Percentiles rank a stretch among this genome's conserved stretches.
phyloP scores from a whole-genome alignment of 768 basidiomycete genomes.

The Trametes punicea region DNA sequence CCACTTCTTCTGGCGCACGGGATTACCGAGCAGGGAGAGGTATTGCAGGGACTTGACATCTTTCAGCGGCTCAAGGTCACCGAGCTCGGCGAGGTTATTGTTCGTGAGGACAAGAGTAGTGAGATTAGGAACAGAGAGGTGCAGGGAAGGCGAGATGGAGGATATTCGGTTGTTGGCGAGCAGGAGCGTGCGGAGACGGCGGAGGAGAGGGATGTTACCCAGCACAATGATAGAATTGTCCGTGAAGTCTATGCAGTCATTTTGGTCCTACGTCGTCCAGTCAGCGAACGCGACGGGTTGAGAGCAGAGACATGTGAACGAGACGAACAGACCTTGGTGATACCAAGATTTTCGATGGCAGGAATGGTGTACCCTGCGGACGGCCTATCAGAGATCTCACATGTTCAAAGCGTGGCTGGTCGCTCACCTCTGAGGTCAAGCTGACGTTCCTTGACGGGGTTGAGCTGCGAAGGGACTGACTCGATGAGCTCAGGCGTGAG shows the following conservation, averaged over 20 bases:
- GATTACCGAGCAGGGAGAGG: conserved; percentile 75
- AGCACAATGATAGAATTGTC: conserved; percentile 84
- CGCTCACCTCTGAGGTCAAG: conserved; percentile 82
- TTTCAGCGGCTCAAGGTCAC: conserved; percentile 81
- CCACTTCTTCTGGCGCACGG: conserved; percentile 89
- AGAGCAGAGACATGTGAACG: conserved; percentile 5
- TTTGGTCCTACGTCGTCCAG: conserved; percentile 63
- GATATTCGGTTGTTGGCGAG: conserved; percentile 90
- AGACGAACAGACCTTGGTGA: conserved; percentile 63
- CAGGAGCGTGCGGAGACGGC: conserved; percentile 78
- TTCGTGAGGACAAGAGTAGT: conserved; percentile 80
- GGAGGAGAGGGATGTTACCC: conserved; percentile 84
- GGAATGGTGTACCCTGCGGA: conserved; percentile 86
- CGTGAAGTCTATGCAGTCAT: conserved; percentile 91
- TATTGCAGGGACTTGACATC: conserved; percentile 73
- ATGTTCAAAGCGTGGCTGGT: background rate
- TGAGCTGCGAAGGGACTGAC: conserved; percentile 74
- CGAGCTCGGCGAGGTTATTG: conserved; percentile 75
- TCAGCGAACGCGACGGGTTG: background rate
- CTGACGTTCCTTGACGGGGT: conserved; percentile 85
- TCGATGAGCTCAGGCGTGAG: conserved; percentile 91
- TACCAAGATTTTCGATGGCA: conserved; percentile 94
- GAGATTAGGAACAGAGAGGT: conserved; percentile 82
- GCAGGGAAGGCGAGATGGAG: conserved; percentile 75
- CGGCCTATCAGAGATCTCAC: conserved; percentile 16